Evolutionary conservation across 1,284 basidiomycete genomes (phyloP).

Genomic region (Blastosporella zonata): DNA sequence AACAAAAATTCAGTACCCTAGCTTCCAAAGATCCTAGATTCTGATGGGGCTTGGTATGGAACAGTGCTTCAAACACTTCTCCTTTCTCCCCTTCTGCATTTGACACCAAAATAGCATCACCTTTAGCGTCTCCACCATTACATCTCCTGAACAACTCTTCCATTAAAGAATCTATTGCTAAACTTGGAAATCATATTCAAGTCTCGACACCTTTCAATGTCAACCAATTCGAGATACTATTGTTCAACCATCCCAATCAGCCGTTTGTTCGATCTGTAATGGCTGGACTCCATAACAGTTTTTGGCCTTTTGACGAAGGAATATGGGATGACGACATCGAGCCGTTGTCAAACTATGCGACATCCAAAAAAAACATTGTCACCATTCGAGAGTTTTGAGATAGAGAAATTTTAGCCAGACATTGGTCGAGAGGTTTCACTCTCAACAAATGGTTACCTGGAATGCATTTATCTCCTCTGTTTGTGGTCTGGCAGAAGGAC

Average conservation of each 20-base stretch:
- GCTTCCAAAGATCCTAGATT: not conserved
- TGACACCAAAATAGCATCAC: constrained; percentile 11
- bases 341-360: not conserved
- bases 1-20: too few species aligned
- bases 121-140: too few species aligned
- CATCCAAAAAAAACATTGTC: constrained; percentile 11
- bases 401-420: not conserved
- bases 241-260: constrained; percentile 1
- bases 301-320: constrained; percentile 12
- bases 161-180: not conserved
- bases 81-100: constrained; percentile 15
- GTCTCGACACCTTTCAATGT: constrained; percentile 11
- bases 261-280: too few species aligned
- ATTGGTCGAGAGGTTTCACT: not conserved
- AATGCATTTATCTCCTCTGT: constrained; percentile 18
- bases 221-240: not conserved
- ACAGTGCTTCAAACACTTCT: not conserved
- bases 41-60: constrained; percentile 2
- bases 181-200: not conserved
- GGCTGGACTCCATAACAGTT: constrained; percentile 10
- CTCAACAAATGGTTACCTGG: constrained; percentile 15
- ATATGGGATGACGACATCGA: not conserved
- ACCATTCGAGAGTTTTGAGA: constrained; percentile 17
- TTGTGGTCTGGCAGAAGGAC: constrained; percentile 22
- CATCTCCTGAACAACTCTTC: too few species aligned